phyloP scores from a whole-genome alignment of 148 eudicot genomes.

The Rhododendron henanense region DNA sequence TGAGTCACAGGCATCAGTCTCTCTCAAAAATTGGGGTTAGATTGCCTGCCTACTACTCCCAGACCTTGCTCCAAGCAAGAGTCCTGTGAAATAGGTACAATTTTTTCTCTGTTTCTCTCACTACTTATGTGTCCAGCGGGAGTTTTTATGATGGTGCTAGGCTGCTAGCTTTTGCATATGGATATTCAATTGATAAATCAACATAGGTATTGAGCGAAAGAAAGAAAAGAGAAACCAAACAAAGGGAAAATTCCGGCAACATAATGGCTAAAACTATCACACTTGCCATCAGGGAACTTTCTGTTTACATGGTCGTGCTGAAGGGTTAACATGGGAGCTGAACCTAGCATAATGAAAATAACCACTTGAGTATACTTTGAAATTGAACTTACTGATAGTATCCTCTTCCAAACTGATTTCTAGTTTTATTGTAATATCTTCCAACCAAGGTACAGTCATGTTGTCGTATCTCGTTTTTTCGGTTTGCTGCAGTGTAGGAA shows the following conservation, averaged over 20 bases:
- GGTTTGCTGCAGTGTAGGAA: not conserved
- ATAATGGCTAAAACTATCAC: not conserved
- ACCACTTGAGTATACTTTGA: not conserved
- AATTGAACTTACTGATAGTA: not conserved
- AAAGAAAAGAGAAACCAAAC: not conserved
- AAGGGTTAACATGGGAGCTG: constrained; percentile 5
- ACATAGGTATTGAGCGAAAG: not conserved
- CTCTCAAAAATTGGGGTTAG: not conserved
- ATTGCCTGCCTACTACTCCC: not conserved
- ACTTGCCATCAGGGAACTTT: not conserved
- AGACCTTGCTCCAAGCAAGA: not conserved
- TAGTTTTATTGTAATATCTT: not conserved
- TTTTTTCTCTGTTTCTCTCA: not conserved
- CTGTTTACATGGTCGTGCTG: not conserved
- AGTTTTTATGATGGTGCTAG: not conserved
- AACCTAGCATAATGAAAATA: not conserved
- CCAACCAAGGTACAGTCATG: not conserved
- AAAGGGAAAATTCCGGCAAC: not conserved
- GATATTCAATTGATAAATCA: not conserved
- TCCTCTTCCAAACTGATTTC: not conserved
- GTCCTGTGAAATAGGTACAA: not conserved
- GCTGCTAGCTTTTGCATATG: not conserved
- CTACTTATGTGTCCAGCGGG: not conserved
- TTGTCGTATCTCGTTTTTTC: not conserved
- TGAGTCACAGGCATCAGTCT: not conserved